Percentiles rank a stretch among this genome's conserved stretches.
These are phyloP conservation scores for Calonectria ilicicola DNA, from an alignment of 2,329 filamentous ascomycete genomes.

Conservation along the genomic window DNA sequence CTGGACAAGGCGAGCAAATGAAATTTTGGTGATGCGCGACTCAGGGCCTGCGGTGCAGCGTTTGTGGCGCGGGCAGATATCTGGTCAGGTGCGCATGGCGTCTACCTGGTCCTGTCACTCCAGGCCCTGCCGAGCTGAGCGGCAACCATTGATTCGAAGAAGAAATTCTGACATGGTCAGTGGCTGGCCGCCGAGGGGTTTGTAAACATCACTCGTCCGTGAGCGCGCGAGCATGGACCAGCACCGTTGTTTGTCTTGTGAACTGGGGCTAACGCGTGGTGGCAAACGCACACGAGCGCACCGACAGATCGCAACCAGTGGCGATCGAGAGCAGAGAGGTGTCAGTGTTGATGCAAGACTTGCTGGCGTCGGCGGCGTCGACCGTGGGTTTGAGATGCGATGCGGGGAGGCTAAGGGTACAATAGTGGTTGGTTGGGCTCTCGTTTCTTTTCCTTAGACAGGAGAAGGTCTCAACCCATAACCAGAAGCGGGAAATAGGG, in stretches of 20 bases:
- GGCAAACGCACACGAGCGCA: slow-evolving; percentile 6
- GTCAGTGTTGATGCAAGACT: slow-evolving; percentile 15
- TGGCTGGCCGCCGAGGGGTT: slow-evolving; percentile 4
- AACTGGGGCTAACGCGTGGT: slow-evolving; percentile 30
- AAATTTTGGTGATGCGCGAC: background rate
- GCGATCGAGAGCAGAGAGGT: slow-evolving; percentile 18
- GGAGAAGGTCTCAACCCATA: background rate
- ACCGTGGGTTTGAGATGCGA: slow-evolving; percentile 24
- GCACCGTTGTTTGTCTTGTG: slow-evolving; percentile 10
- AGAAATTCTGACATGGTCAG: slow-evolving; percentile 9
- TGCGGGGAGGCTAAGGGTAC: slow-evolving; percentile 1
- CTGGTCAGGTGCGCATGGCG: background rate
- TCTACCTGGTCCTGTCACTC: background rate
- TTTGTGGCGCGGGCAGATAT: background rate
- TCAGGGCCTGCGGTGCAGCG: background rate
- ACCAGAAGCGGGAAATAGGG: slow-evolving; percentile 5
- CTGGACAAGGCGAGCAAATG: slow-evolving; percentile 4
- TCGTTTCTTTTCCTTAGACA: slow-evolving; percentile 9
- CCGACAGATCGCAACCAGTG: slow-evolving; percentile 19
- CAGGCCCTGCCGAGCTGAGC: slow-evolving; percentile 10
- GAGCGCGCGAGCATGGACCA: slow-evolving; percentile 29
- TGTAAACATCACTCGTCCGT: slow-evolving; percentile 15
- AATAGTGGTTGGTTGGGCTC: slow-evolving; percentile 17
- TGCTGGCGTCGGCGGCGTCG: slow-evolving; percentile 1
- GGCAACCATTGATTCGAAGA: slow-evolving; percentile 6